A percentile compares a stretch with the other conserved stretches of the same genome.
phyloP scores from a whole-genome alignment of 352 stramenopile genomes.

The Thalassiosira mediterranea region DNA sequence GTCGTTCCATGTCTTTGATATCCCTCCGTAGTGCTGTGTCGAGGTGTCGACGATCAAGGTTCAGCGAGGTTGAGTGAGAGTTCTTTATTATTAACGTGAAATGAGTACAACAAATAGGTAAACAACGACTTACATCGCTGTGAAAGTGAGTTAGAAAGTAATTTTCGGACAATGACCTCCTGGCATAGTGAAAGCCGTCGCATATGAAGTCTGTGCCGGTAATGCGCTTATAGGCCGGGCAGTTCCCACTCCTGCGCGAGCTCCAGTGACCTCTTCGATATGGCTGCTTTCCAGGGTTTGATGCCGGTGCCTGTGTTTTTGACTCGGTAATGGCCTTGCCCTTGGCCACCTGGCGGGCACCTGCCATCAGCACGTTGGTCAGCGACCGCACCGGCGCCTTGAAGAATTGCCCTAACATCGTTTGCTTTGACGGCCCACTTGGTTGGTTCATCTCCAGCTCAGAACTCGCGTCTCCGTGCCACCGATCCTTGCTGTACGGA shows the following conservation, averaged over 20 bases:
- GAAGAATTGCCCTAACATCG: slow-evolving; percentile 49
- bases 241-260: slow-evolving; percentile 33
- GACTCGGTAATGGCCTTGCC: slow-evolving; percentile 33
- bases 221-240: slow-evolving; percentile 80
- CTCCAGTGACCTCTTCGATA: slow-evolving; percentile 8
- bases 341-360: slow-evolving; percentile 57
- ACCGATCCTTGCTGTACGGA: slow-evolving; percentile 52
- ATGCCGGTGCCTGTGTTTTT: slow-evolving; percentile 12
- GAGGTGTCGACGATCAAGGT: no score
- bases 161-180: slow-evolving; percentile 64
- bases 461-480: slow-evolving; percentile 51
- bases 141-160: slow-evolving; percentile 99
- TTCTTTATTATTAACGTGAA: no score
- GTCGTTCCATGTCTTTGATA: slow-evolving; percentile 88
- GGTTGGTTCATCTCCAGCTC: background rate
- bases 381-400: slow-evolving; percentile 54
- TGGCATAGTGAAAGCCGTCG: slow-evolving; percentile 83
- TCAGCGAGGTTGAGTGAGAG: no score
- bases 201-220: slow-evolving; percentile 79
- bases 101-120: no score
- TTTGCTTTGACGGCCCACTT: slow-evolving; percentile 48
- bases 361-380: slow-evolving; percentile 70
- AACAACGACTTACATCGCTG: no score
- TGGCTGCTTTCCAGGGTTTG: slow-evolving; percentile 18
- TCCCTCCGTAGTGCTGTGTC: slow-evolving; percentile 94